Evolutionary conservation across 208 protist genomes (phyloP), one percentile per base, ranked within the genome.

Genomic region (Trypanosoma mega): DNA sequence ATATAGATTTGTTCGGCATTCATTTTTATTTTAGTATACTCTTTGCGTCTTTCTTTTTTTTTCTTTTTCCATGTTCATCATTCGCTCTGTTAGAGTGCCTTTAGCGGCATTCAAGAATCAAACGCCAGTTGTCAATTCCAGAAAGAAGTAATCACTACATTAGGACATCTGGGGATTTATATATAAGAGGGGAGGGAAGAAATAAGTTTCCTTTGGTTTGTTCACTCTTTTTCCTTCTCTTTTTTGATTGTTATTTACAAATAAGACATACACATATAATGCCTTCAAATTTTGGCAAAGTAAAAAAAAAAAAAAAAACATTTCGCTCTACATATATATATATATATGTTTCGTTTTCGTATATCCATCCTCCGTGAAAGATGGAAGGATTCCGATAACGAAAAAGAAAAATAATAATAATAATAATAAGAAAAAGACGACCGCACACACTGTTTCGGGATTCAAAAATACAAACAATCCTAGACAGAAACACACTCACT

Each of bases 301-400:
- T 33, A 44, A 53, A 37, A 68, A 46, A 68, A 48, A 70, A 62
- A 62, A 23, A 54, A 54, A 70, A 49, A 62, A n/a, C n/a, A 29
- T 34, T 63, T 23, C 12, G n/a, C n/a, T n/a, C n/a, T n/a, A n/a
- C n/a, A 27, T 62, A 26, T 69, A 23, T 69, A 39, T 53, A 52
- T 49, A 49, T 21, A 68, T 8, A 68, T 48, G 30, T 12, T 46
- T 37, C 16, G 9, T 56, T 23, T 2, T 14, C n/a, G n/a, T n/a
- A n/a, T n/a, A n/a, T n/a, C n/a, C n/a, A n/a, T n/a, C n/a, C n/a
- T n/a, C n/a, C n/a, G n/a, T n/a, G n/a, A n/a, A n/a, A n/a, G n/a
- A n/a, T n/a, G 26, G 27, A 56, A 47, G 18, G 24, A 33, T 27
- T 2, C 18, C 23, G n/a, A 47, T 2, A 47, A 47, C 29, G 37